These are phyloP conservation scores for Cotoneaster glaucophyllus DNA, from an alignment of 306 rosid species.

Conservation along the genomic window DNA sequence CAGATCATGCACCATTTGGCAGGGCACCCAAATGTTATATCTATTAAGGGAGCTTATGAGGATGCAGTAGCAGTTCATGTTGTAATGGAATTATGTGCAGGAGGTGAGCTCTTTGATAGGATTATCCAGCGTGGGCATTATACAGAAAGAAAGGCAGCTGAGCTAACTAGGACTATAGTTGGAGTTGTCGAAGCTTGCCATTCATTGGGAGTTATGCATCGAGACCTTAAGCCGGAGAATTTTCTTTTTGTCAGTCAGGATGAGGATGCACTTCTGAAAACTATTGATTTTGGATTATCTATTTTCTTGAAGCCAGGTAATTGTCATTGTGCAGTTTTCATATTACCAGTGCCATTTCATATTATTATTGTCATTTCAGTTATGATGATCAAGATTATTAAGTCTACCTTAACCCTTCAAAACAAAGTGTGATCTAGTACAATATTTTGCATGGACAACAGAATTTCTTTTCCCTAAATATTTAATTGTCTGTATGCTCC, in stretches of 20 bases:
- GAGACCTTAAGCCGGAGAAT: constrained; percentile 97
- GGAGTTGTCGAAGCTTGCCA: constrained; percentile 96
- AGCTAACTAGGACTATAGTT: constrained; percentile 82
- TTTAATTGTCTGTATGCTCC: not conserved
- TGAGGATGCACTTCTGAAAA: constrained; percentile 93
- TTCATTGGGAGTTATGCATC: constrained; percentile 90
- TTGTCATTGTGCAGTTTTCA: not conserved
- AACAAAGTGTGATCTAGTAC: not conserved
- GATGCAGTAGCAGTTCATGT: constrained; percentile 91
- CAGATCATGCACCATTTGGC: constrained; percentile 99
- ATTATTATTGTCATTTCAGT: not conserved
- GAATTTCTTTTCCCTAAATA: not conserved
- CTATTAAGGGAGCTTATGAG: constrained; percentile 93
- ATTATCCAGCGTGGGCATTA: constrained; percentile 90
- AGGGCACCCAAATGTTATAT: constrained; percentile 86
- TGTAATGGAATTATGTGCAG: constrained; percentile 96
- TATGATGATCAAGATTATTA: constrained; percentile 1
- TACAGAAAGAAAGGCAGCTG: constrained; percentile 93
- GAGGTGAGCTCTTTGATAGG: constrained; percentile 97
- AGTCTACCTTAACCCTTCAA: not conserved
- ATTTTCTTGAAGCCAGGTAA: constrained; percentile 96
- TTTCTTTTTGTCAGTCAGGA: constrained; percentile 78
- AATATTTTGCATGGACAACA: not conserved
- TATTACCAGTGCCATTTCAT: not conserved
- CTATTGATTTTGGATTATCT: constrained; percentile 93